These are phyloP conservation scores for Yarrowia bubula DNA, from an alignment of 805 yeast genomes.

Conservation along the genomic window DNA sequence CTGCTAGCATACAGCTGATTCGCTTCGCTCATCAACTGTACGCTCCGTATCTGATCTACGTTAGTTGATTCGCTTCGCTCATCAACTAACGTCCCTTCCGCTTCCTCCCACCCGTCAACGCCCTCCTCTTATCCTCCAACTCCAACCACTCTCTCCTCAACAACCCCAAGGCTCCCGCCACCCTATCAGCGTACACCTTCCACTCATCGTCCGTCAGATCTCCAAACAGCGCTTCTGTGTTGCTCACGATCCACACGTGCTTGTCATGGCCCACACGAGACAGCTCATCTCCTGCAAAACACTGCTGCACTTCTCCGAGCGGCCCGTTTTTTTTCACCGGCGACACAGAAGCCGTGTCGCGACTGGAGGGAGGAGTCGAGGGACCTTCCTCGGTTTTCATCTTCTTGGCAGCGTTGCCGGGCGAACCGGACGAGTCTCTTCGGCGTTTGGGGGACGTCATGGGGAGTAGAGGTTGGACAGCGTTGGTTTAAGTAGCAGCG, in stretches of 20 bases:
- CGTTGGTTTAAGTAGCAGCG: too few species aligned
- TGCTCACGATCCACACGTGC: not conserved
- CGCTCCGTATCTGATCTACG: too few species aligned
- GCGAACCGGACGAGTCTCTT: constrained; percentile 7
- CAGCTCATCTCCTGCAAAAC: not conserved
- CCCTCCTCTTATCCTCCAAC: constrained; percentile 12
- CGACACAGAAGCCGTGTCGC: not conserved
- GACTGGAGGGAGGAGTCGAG: not conserved
- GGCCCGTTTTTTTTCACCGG: not conserved
- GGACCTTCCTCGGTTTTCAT: not conserved
- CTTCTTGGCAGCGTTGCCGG: constrained; percentile 9
- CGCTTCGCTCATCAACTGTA: too few species aligned
- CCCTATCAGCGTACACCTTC: not conserved
- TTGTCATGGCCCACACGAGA: not conserved
- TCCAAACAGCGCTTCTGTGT: constrained; percentile 23
- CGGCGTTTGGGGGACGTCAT: constrained; percentile 24
- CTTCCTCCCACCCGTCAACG: constrained; percentile 13
- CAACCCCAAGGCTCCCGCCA: constrained; percentile 3
- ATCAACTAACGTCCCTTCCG: not conserved
- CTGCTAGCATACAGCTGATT: too few species aligned
- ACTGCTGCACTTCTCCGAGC: not conserved
- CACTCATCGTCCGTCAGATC: constrained; percentile 8
- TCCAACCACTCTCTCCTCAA: constrained; percentile 5
- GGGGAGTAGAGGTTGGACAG: too few species aligned
- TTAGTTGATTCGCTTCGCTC: not conserved